These are phyloP conservation scores for barrel medic (Medicago truncatula) DNA, from an alignment of 306 rosid species.

Conservation along the genomic window DNA sequence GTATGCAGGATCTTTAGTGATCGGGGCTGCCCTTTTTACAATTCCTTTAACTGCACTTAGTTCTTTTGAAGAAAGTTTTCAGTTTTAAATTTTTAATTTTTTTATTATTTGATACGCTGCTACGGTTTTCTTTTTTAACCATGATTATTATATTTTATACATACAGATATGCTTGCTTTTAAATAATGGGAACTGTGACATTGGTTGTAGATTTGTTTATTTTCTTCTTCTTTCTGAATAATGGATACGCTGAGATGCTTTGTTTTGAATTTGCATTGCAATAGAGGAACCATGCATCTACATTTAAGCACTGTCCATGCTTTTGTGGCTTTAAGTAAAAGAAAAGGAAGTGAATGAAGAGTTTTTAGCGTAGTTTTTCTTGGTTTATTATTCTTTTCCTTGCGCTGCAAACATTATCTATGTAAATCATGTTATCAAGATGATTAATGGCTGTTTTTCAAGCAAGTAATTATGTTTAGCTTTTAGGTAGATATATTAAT, in stretches of 20 bases:
- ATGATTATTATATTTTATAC: too few relatives aligned
- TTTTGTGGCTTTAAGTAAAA: too few relatives aligned
- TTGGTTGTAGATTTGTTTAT: neutral
- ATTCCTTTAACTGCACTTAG: neutral
- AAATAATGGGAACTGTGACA: neutral
- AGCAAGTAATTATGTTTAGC: neutral
- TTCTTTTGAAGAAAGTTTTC: neutral
- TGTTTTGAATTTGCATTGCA: too few relatives aligned
- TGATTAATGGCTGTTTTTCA: conserved; percentile 9
- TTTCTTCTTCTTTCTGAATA: too few relatives aligned
- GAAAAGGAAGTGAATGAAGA: too few relatives aligned
- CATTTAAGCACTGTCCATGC: too few relatives aligned
- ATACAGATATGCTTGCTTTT: neutral
- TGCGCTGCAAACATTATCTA: conserved; percentile 10
- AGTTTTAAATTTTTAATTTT: too few relatives aligned
- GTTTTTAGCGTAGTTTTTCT: conserved; percentile 10
- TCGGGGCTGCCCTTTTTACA: neutral
- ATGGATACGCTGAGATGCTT: too few relatives aligned
- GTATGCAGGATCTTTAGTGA: too few relatives aligned
- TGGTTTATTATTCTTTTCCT: neutral
- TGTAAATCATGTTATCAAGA: neutral
- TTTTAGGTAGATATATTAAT: neutral
- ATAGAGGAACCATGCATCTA: too few relatives aligned
- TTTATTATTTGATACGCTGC: neutral
- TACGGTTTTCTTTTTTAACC: neutral